Base-by-base conservation (phyloP, 2,329 filamentous ascomycete genomes). In the Exophiala calicioides region DNA sequence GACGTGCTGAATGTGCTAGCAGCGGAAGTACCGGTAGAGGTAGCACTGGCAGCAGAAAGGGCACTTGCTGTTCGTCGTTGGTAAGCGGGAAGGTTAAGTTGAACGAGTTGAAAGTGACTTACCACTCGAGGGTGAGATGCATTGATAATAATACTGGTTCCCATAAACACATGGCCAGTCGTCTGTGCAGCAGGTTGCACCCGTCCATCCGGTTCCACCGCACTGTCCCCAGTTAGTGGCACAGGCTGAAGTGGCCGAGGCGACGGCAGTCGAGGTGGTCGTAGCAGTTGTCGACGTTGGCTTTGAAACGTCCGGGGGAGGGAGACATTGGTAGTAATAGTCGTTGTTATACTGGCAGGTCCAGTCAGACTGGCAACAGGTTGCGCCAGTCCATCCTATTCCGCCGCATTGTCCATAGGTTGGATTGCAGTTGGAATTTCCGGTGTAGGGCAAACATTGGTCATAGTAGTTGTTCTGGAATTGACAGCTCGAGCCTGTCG, bases 391-490 rank as follows among this genome's bases (percentile, higher is more conserved):
- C 35, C 35, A 38, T 12, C 21, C 35, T 4, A 24, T 24, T 12
- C 35, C 35, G 6, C 35, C 35, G 16, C 35, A 38, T 15, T 38
- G 35, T 23, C 35, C 35, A 16, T 47, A 18, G 23, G n/a, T 33
- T n/a, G 37, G 15, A 16, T 12, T 41, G 44, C 39, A 20, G 15
- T 41, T 13, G 29, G 44, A 2, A 20, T 24, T 32, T 18, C 31
- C 36, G 2, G 29, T 15, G 10, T 38, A 35, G 20, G 45, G 31
- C 1, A 37, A 33, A 59, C 74, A 76, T 65, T 76, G 73, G 20
- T 58, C 68, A 64, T 76, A 76, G 58, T 69, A 76, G 5, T 64
- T 58, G 62, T 75, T 76, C 44, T 57, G 58, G 18, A 59, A 56
- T 24, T 61, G 61, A 62, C 73, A 76, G 5, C 60, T 62, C 18